These are phyloP conservation scores for Xerocomellus amylosporus DNA, from an alignment of 768 basidiomycete genomes.

Conservation along the genomic window DNA sequence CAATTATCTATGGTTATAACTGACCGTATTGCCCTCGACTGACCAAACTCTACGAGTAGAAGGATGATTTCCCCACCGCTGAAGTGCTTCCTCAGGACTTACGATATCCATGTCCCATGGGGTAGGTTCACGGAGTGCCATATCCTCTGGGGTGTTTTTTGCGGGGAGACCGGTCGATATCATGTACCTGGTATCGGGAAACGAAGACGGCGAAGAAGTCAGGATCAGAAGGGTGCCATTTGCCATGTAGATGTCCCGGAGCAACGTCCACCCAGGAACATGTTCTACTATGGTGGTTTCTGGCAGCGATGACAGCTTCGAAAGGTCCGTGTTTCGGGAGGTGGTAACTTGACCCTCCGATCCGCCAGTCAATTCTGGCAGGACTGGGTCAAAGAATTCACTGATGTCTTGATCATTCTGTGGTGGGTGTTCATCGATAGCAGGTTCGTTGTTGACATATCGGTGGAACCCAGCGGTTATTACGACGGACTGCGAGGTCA, in stretches of 20 bases:
- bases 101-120: constrained; percentile 59
- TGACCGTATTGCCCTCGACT: constrained; percentile 71
- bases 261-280: constrained; percentile 83
- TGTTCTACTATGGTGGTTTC: constrained; percentile 59
- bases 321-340: background rate
- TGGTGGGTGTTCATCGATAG: background rate
- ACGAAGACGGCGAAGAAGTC: constrained; percentile 41
- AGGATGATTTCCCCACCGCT: constrained; percentile 53
- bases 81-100: constrained; percentile 54
- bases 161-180: constrained; percentile 65
- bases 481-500: constrained; percentile 32
- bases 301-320: constrained; percentile 34
- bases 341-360: background rate
- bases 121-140: constrained; percentile 65
- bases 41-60: constrained; percentile 55
- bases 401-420: constrained; percentile 5
- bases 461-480: constrained; percentile 26
- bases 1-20: constrained; percentile 16
- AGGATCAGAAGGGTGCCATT: constrained; percentile 79
- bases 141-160: constrained; percentile 59
- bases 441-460: background rate
- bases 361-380: background rate
- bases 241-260: constrained; percentile 79
- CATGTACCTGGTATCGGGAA: constrained; percentile 54
- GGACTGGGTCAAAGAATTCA: background rate